phyloP scores from a whole-genome alignment of 352 stramenopile species.

The Phytophthora colocasiae region DNA sequence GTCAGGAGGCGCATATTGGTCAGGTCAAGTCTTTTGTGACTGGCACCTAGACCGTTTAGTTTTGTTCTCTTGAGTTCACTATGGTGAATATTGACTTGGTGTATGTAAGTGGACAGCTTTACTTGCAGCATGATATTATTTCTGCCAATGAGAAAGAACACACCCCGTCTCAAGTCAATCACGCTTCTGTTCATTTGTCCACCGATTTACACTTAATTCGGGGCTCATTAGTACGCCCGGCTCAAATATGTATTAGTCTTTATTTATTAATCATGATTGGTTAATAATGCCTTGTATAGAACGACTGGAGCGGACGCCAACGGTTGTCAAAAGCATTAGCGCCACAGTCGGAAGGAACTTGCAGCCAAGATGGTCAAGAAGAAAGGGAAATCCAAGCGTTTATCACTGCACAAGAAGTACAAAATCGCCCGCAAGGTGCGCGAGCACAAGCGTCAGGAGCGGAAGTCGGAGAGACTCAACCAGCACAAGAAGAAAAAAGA shows the following conservation, averaged over 20 bases:
- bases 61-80: constrained; percentile 8
- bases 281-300: constrained; percentile 3
- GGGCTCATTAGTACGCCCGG: no score
- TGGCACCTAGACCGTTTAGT: background rate
- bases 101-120: constrained; percentile 27
- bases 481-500: constrained; percentile 96
- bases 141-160: background rate
- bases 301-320: constrained; percentile 49
- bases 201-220: no score
- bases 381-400: constrained; percentile 98
- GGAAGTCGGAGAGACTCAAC: constrained; percentile 92
- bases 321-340: constrained; percentile 20
- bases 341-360: background rate
- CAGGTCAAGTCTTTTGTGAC: background rate
- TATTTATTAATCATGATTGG: no score
- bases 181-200: no score
- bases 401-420: constrained; percentile 99
- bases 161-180: no score
- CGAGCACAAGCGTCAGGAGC: constrained; percentile 95
- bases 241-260: no score
- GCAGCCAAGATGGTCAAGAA: constrained; percentile 96
- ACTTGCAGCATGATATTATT: constrained; percentile 6
- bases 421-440: constrained; percentile 94
- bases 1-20: constrained; percentile 80
- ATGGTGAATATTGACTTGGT: constrained; percentile 13